Base-by-base conservation (phyloP, 1,139 yeast species). In the Kluyveromyces sp. region DNA sequence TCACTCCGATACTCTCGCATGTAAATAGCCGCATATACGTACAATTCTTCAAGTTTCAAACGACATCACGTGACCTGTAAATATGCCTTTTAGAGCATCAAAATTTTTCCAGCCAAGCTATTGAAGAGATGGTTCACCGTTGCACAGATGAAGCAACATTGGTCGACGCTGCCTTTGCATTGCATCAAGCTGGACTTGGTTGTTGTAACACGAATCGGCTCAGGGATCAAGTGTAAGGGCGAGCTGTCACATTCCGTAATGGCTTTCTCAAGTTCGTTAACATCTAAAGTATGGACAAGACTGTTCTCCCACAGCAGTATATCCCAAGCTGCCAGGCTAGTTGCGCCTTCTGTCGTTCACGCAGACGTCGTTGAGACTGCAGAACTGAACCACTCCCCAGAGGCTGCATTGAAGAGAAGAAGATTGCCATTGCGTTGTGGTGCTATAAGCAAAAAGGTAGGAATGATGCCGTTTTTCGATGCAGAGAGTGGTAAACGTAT, bases 401-500 rank as follows among this genome's bases (percentile, higher is more conserved):
- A 73, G 50, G 65, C 69, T 42, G 74, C 82, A 28, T 77, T 81
- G 56, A 65, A 69, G 46, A 76, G 96, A 61, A 81, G 78, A 62
- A 73, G 78, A 61, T 70, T 87, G 37, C 77, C 88, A 30, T 66
- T 68, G 35, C 78, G 98, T 64, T 81, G 95, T 4, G 98, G 98
- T 7, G 68, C 87, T 33, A 68, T 89, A 25, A 95, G 94, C 0
- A 69, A 78, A 50, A 92, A 92, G 61, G 71, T 83, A 50, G 97
- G 97, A 17, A 89, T 92, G 96, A 80, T 88, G 44, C 78, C 95
- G 11, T 85, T 80, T 77, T 92, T 77, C 61, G 77, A 74, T 49
- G 74, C 77, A 32, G 74, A 74, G 33, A 70, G 72, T 3, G 96
- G 95, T n/a, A 71, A 71, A 46, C 78, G 80, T 48, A 66, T 71